These are phyloP conservation scores for Pisolithus sp. DNA, from an alignment of 768 basidiomycete species.

Conservation along the genomic window DNA sequence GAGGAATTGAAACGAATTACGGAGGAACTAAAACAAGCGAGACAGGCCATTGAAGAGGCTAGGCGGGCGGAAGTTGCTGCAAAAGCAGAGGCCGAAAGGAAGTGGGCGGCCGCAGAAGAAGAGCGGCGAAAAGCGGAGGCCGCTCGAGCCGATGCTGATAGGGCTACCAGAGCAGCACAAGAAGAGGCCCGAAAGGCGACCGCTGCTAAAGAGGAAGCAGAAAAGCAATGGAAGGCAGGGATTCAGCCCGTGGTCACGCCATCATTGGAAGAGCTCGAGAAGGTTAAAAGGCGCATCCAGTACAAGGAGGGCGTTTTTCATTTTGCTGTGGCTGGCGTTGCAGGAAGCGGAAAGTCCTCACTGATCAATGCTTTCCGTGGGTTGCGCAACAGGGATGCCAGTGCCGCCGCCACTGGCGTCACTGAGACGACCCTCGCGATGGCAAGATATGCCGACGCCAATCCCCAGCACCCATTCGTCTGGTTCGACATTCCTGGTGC, in stretches of 20 bases:
- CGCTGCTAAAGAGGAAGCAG: constrained; percentile 10
- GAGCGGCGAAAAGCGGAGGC: neutral
- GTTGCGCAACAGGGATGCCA: constrained; percentile 11
- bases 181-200: constrained; percentile 10
- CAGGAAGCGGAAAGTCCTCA: constrained; percentile 33
- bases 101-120: constrained; percentile 3
- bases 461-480: constrained; percentile 15
- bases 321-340: constrained; percentile 28
- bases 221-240: constrained; percentile 14
- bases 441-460: constrained; percentile 21
- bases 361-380: constrained; percentile 32
- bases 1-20: constrained; percentile 6
- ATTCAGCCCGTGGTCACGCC: constrained; percentile 22
- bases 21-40: constrained; percentile 10
- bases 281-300: constrained; percentile 10
- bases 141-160: constrained; percentile 5
- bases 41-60: constrained; percentile 13
- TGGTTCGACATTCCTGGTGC: constrained; percentile 36
- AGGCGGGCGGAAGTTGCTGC: constrained; percentile 9
- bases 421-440: constrained; percentile 25
- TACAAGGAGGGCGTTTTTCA: constrained; percentile 25
- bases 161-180: constrained; percentile 4
- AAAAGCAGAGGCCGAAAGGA: constrained; percentile 8
- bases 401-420: constrained; percentile 24
- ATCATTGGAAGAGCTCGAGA: constrained; percentile 13